These are phyloP conservation scores for Syncephalastrum monosporum DNA, from an alignment of 371 early-diverging fungal genomes.

Conservation along the genomic window DNA sequence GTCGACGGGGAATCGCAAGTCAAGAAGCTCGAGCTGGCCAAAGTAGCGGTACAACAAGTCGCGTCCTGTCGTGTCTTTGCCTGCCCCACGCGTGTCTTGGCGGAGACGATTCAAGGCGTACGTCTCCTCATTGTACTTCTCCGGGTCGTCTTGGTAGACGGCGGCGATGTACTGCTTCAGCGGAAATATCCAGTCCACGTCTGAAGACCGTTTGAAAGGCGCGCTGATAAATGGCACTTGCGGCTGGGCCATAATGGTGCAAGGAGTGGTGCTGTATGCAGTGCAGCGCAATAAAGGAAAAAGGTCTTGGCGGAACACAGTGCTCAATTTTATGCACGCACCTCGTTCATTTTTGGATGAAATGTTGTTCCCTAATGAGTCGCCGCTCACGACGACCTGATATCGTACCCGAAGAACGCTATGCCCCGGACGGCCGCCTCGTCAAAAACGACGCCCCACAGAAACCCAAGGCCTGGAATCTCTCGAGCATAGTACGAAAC, in stretches of 20 bases:
- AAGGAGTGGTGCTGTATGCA: neutral
- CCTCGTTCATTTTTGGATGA: no score
- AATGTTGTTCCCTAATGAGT: no score
- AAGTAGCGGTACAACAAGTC: constrained; percentile 94
- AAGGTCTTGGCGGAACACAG: neutral
- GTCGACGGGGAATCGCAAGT: constrained; percentile 89
- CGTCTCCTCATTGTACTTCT: constrained; percentile 83
- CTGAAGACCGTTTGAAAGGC: constrained; percentile 84
- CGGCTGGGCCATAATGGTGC: constrained; percentile 42
- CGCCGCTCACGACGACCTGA: neutral
- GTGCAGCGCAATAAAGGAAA: no score
- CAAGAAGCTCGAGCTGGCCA: constrained; percentile 94
- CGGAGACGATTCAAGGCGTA: constrained; percentile 84
- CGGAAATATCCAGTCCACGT: constrained; percentile 85
- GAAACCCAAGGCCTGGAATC: constrained; percentile 36
- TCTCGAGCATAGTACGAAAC: constrained; percentile 38
- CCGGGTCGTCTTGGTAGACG: constrained; percentile 91
- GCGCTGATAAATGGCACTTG: constrained; percentile 56
- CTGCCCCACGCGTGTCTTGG: constrained; percentile 94
- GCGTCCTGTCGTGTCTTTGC: constrained; percentile 85
- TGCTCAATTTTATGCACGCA: no score
- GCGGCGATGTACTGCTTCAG: constrained; percentile 80
- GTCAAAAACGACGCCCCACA: constrained; percentile 31
- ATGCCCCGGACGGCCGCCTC: constrained; percentile 38
- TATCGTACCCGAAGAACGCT: constrained; percentile 37